These are phyloP conservation scores for Quercus agrifolia DNA, from an alignment of 306 rosid genomes.

Conservation along the genomic window DNA sequence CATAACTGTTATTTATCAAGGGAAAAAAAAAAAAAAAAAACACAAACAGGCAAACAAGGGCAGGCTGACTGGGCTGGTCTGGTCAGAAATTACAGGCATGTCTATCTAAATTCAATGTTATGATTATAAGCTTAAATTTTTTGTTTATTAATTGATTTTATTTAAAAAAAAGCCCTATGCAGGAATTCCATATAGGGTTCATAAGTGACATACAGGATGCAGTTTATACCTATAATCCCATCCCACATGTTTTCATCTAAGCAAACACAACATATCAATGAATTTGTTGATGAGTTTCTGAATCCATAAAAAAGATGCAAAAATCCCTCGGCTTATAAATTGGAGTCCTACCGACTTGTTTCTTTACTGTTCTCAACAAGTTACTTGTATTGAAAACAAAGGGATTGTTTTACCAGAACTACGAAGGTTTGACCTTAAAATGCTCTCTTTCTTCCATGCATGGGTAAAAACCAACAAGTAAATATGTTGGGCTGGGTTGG, in stretches of 20 bases:
- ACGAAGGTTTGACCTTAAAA: neutral
- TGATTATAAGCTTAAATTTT: neutral
- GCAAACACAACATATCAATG: neutral
- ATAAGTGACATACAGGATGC: neutral
- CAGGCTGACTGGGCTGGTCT: neutral
- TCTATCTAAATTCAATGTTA: neutral
- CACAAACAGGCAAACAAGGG: neutral
- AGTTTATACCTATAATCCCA: neutral
- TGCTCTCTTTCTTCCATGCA: neutral
- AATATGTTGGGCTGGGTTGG: neutral
- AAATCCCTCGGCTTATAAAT: neutral
- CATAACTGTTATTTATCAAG: neutral
- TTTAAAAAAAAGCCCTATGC: neutral
- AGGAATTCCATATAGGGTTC: neutral
- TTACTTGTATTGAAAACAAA: neutral
- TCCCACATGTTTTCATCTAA: neutral
- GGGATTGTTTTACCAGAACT: neutral
- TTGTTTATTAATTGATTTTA: no score
- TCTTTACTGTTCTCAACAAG: neutral
- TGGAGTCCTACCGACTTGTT: neutral
- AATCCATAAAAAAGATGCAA: neutral
- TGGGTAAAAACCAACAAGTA: neutral
- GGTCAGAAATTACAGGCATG: neutral
- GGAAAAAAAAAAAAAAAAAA: rapidly evolving
- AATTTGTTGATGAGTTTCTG: neutral